These are phyloP conservation scores for Acrocalymma vagum DNA, from an alignment of 2,329 filamentous ascomycete species.

Conservation along the genomic window DNA sequence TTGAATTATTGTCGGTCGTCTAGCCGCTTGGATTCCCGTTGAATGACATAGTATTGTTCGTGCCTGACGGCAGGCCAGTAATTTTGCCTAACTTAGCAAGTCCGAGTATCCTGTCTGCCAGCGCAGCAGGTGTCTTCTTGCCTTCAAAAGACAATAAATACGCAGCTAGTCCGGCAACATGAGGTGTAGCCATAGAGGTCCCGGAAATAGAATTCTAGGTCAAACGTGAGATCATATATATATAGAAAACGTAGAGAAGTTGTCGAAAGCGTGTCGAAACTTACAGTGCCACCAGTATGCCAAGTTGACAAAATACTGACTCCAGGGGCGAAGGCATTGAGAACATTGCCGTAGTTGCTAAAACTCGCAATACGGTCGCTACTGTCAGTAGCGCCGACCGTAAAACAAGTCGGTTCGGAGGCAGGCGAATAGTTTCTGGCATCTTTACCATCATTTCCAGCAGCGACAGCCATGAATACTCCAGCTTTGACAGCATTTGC, in stretches of 20 bases:
- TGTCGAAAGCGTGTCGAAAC: slow-evolving; percentile 9
- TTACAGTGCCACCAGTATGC: slow-evolving; percentile 48
- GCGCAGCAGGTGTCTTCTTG: slow-evolving; percentile 54
- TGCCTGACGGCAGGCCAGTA: slow-evolving; percentile 55
- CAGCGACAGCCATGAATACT: slow-evolving; percentile 51
- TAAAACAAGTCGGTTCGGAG: slow-evolving; percentile 48
- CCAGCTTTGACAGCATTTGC: slow-evolving; percentile 45
- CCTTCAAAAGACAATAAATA: slow-evolving; percentile 68
- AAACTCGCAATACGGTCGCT: slow-evolving; percentile 46
- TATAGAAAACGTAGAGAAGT: not conserved
- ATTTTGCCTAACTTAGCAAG: slow-evolving; percentile 50
- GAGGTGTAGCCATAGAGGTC: slow-evolving; percentile 74
- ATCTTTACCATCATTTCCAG: slow-evolving; percentile 47
- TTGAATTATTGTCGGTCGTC: too few species aligned
- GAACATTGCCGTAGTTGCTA: slow-evolving; percentile 49
- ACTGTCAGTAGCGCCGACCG: slow-evolving; percentile 51
- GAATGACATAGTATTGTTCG: slow-evolving; percentile 64
- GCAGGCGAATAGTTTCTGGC: slow-evolving; percentile 47
- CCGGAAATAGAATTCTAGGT: slow-evolving; percentile 65
- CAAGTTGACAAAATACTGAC: slow-evolving; percentile 59
- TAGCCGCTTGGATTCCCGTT: slow-evolving; percentile 55
- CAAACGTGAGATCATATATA: slow-evolving; percentile 26
- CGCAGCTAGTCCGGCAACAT: slow-evolving; percentile 74
- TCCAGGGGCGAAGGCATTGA: slow-evolving; percentile 52
- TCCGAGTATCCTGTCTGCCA: slow-evolving; percentile 57